These are phyloP conservation scores for Salix viminalis DNA, from an alignment of 345 rosid genomes.

Conservation along the genomic window DNA sequence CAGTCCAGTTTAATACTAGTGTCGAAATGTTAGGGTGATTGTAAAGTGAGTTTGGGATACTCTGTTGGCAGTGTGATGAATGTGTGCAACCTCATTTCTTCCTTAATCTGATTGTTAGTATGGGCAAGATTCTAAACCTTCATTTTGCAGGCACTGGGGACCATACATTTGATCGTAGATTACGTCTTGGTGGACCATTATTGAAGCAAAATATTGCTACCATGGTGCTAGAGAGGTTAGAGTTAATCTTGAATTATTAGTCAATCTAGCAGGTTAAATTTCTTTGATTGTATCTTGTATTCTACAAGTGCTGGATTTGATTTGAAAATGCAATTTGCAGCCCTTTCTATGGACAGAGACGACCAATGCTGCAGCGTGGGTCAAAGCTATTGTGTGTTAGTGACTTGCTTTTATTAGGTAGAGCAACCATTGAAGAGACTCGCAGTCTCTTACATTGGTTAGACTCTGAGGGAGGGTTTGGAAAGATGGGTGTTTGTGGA, in stretches of 20 bases:
- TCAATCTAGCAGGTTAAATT: constrained; percentile 13
- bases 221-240: constrained; percentile 95
- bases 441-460: constrained; percentile 90
- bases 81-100: neutral
- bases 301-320: constrained; percentile 21
- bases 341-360: constrained; percentile 93
- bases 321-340: constrained; percentile 48
- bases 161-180: constrained; percentile 76
- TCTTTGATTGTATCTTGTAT: neutral
- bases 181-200: constrained; percentile 92
- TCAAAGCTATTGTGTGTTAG: constrained; percentile 91
- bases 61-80: neutral
- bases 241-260: constrained; percentile 2
- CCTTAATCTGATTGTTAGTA: neutral
- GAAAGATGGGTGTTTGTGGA: constrained; percentile 95
- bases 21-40: neutral
- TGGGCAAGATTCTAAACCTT: neutral
- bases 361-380: constrained; percentile 81
- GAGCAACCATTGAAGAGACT: constrained; percentile 91
- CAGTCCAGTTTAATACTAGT: neutral
- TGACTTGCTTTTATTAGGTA: constrained; percentile 88
- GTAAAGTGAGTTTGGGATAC: neutral
- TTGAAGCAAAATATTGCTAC: constrained; percentile 87
- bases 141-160: constrained; percentile 84
- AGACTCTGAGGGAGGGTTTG: constrained; percentile 77